Evolutionary conservation across 805 yeast genomes (phyloP), one percentile per base, ranked within the genome.

Genomic region (Wickerhamomyces hampshirensis): DNA sequence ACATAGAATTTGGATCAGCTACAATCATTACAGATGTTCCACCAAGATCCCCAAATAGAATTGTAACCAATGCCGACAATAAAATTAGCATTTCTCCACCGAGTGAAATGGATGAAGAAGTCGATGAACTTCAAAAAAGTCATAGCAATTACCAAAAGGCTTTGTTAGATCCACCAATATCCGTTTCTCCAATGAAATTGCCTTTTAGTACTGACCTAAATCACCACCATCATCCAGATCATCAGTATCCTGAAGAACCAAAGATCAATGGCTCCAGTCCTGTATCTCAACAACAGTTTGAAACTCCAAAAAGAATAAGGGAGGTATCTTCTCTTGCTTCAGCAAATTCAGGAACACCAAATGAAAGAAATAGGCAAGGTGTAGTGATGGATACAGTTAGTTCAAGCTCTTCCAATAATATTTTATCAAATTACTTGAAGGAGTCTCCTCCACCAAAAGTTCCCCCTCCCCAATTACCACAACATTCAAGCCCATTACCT

Each of bases 1-100:
- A 35, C 6, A 11, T 23, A 5, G 47, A 47, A 11, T 23, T 37
- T 6, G 26, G 24, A 2, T 26, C 24, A 11, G 30, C 40, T 5
- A 31, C 43, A 8, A 34, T 28, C 23, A 28, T 38, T 8, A 5
- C 38, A 4, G 40, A 17, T 2, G 35, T 44, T 5, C 56, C 55
- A 3, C 39, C 41, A 28, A 49, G 57, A 42, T 51, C 55, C 6
- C 55, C 58, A 26, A 38, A 41, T 12, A 47, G 56, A 35, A 28
- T 21, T 24, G 11, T 31, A 29, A 13, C 11, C 16, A 7, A 30
- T 17, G 10, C 35, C 34, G 13, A 21, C 36, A n/a, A 27, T 33
- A 11, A 29, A 23, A 18, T 18, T 30, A 19, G 28, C 21, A 23
- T 2, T 21, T 11, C 31, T 15, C 9, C 30, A n/a, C 17, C 18